These are phyloP conservation scores for Magnusiomyces suaveolens DNA, from an alignment of 1,139 yeast species.

Conservation along the genomic window DNA sequence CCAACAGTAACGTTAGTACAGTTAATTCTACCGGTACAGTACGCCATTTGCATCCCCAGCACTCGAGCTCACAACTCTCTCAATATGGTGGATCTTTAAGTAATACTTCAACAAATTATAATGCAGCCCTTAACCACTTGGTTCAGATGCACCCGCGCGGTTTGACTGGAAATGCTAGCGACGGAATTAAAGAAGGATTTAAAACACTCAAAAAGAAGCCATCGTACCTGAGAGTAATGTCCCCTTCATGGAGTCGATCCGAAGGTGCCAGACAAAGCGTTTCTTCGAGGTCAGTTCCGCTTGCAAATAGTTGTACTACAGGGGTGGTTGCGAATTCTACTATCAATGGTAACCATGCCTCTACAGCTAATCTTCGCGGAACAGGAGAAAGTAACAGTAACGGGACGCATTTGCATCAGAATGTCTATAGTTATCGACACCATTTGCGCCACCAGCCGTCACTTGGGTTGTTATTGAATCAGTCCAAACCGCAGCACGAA, in stretches of 20 bases:
- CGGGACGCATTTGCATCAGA: too few species aligned
- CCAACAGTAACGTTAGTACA: neutral
- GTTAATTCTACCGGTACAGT: neutral
- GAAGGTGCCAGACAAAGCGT: neutral
- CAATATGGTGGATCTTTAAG: neutral
- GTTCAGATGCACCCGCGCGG: too few species aligned
- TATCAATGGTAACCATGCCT: neutral
- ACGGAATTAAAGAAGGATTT: slow-evolving; percentile 1
- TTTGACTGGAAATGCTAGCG: too few species aligned
- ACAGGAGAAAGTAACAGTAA: too few species aligned
- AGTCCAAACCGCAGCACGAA: neutral
- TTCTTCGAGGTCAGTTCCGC: neutral
- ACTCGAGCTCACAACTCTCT: slow-evolving; percentile 1
- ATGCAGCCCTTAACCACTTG: neutral
- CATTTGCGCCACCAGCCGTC: neutral
- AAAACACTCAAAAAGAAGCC: slow-evolving; percentile 6
- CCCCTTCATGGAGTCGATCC: neutral
- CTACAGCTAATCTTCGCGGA: too few species aligned
- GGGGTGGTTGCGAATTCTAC: neutral
- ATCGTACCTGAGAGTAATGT: neutral
- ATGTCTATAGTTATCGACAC: neutral
- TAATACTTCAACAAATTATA: neutral
- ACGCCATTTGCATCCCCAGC: neutral
- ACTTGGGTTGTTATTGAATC: neutral
- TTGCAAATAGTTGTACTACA: neutral